A percentile compares a stretch with the other conserved stretches of the same genome.
phyloP scores from a whole-genome alignment of 2,329 filamentous ascomycete species.

The Aspergillus amoenus region DNA sequence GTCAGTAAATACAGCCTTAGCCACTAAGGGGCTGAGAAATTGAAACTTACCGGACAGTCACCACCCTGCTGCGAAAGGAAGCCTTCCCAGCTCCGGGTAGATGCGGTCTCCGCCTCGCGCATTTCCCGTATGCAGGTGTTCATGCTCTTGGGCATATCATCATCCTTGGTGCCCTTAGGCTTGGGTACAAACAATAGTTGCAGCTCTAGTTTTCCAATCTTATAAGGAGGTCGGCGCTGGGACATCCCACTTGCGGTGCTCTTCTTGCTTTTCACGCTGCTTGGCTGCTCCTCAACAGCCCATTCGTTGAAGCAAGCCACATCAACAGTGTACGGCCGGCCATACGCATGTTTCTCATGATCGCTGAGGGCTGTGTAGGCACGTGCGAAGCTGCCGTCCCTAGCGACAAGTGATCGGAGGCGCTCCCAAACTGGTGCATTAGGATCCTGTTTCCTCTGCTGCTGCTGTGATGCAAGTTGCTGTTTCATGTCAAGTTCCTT shows the following conservation, averaged over 20 bases:
- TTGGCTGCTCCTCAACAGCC: conserved; percentile 83
- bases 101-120: conserved; percentile 80
- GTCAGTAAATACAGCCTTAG: conserved; percentile 8
- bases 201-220: conserved; percentile 89
- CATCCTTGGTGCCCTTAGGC: conserved; percentile 80
- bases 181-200: conserved; percentile 94
- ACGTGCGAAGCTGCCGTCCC: conserved; percentile 90
- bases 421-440: conserved; percentile 69
- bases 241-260: conserved; percentile 55
- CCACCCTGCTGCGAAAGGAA: conserved; percentile 94
- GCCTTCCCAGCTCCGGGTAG: conserved; percentile 79
- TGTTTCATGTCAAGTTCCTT: conserved; percentile 87
- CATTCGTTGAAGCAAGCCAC: conserved; percentile 98
- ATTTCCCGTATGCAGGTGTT: conserved; percentile 92
- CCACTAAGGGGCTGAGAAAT: background rate
- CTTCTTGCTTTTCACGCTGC: conserved; percentile 93
- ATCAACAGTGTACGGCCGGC: conserved; percentile 82
- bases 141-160: conserved; percentile 99
- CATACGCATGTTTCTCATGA: conserved; percentile 84
- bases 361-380: conserved; percentile 93
- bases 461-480: conserved; percentile 81
- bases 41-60: conserved; percentile 81
- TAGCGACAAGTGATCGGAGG: conserved; percentile 78
- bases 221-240: conserved; percentile 84
- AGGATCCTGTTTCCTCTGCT: conserved; percentile 65